These are phyloP conservation scores for Neoboletus subvelutipes DNA, from an alignment of 768 basidiomycete genomes.

Conservation along the genomic window DNA sequence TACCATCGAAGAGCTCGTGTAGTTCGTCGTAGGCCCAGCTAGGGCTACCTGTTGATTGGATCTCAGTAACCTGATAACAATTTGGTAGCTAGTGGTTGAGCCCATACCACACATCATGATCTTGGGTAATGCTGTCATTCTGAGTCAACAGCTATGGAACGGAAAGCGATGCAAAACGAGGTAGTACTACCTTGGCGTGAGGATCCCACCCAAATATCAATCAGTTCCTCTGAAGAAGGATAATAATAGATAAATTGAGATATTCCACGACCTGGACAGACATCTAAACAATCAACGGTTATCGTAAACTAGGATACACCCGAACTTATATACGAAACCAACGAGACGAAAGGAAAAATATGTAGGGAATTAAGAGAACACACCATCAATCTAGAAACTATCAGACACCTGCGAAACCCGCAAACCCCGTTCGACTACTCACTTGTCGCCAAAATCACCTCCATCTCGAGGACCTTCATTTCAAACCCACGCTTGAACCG, in stretches of 20 bases:
- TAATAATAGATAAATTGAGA: not conserved
- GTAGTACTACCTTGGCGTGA: not conserved
- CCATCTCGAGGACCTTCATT: slow-evolving; percentile 38
- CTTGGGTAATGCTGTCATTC: slow-evolving; percentile 18
- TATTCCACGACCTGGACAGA: not conserved
- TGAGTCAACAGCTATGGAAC: not conserved
- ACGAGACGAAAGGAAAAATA: not conserved
- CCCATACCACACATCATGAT: slow-evolving; percentile 32
- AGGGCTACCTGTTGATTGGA: slow-evolving; percentile 47
- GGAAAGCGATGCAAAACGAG: not conserved
- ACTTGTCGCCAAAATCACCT: slow-evolving; percentile 31
- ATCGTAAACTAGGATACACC: not conserved
- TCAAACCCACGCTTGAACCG: slow-evolving; percentile 43
- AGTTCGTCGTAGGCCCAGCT: slow-evolving; percentile 79
- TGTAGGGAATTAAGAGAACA: not conserved
- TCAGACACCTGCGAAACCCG: not conserved
- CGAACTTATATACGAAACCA: not conserved
- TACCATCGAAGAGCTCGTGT: slow-evolving; percentile 54
- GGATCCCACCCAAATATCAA: not conserved
- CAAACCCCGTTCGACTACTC: slow-evolving; percentile 13
- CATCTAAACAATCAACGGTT: not conserved
- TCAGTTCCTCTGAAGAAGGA: not conserved
- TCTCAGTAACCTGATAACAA: not conserved
- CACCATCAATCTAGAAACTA: not conserved
- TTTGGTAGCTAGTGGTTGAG: not conserved